Conservation (phyloP, 768 basidiomycete genomes). For the Piloderma croceum region DNA sequence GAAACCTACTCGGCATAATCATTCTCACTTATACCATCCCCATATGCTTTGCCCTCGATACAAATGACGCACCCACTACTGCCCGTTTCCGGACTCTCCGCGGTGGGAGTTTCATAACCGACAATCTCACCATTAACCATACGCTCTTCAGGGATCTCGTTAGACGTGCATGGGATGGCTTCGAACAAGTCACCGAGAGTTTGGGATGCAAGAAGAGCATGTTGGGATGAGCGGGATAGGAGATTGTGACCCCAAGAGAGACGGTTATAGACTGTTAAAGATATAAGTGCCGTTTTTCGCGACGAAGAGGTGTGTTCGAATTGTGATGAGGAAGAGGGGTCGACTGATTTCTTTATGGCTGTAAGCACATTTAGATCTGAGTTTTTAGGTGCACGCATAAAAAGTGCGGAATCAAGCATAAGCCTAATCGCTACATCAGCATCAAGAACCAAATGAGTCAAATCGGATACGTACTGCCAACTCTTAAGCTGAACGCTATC, state of each 20-base stretch:
- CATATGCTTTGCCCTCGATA: constrained; percentile 56
- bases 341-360: background rate
- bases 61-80: constrained; percentile 46
- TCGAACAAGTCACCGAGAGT: constrained; percentile 59
- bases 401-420: constrained; percentile 47
- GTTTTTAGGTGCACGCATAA: constrained; percentile 59
- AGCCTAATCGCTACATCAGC: constrained; percentile 33
- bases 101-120: constrained; percentile 28
- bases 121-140: constrained; percentile 26
- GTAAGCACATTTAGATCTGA: constrained; percentile 54
- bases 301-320: constrained; percentile 2
- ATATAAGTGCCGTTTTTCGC: constrained; percentile 39
- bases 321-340: too few relatives aligned
- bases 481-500: constrained; percentile 47
- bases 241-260: constrained; percentile 57
- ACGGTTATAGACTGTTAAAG: constrained; percentile 55
- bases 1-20: constrained; percentile 63
- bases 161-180: constrained; percentile 57
- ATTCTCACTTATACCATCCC: constrained; percentile 40
- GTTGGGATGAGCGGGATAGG: constrained; percentile 60
- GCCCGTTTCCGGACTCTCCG: constrained; percentile 10
- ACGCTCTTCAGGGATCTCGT: constrained; percentile 43
- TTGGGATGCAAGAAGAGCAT: constrained; percentile 65
- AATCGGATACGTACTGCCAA: constrained; percentile 48
- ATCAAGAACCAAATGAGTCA: background rate